These are phyloP conservation scores for Epichloe baconii DNA, from an alignment of 2,329 filamentous ascomycete genomes.

Conservation along the genomic window DNA sequence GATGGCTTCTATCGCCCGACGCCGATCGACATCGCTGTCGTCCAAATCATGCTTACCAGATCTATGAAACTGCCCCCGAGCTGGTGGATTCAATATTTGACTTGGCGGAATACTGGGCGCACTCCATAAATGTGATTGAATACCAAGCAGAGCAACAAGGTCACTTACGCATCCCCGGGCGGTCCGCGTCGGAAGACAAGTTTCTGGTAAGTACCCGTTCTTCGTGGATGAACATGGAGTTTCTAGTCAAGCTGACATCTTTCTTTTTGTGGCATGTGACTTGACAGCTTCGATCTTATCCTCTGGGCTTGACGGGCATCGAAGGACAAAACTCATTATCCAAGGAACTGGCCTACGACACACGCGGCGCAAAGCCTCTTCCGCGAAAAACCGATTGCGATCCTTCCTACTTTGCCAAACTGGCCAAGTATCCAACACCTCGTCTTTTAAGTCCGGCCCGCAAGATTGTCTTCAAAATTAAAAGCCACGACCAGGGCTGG, in stretches of 20 bases:
- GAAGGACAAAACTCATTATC: constrained; percentile 14
- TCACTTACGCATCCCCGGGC: constrained; percentile 13
- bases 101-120: constrained; percentile 49
- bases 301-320: constrained; percentile 22
- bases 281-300: constrained; percentile 23
- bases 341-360: constrained; percentile 18
- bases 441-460: constrained; percentile 36
- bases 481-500: constrained; percentile 47
- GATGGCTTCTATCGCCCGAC: constrained; percentile 20
- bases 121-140: constrained; percentile 25
- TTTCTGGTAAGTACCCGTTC: constrained; percentile 19
- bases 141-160: constrained; percentile 12
- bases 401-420: constrained; percentile 15
- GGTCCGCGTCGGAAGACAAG: constrained; percentile 15
- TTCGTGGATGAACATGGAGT: too few relatives aligned
- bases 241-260: neutral
- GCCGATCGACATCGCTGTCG: constrained; percentile 34
- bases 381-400: constrained; percentile 16
- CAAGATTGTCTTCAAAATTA: constrained; percentile 47
- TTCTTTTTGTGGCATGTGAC: constrained; percentile 1
- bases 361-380: constrained; percentile 15
- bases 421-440: constrained; percentile 27
- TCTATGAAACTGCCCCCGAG: constrained; percentile 36
- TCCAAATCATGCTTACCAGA: constrained; percentile 34
- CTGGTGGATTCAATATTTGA: constrained; percentile 44